phyloP scores from a whole-genome alignment of 306 rosid genomes.

The Vigna radiata region DNA sequence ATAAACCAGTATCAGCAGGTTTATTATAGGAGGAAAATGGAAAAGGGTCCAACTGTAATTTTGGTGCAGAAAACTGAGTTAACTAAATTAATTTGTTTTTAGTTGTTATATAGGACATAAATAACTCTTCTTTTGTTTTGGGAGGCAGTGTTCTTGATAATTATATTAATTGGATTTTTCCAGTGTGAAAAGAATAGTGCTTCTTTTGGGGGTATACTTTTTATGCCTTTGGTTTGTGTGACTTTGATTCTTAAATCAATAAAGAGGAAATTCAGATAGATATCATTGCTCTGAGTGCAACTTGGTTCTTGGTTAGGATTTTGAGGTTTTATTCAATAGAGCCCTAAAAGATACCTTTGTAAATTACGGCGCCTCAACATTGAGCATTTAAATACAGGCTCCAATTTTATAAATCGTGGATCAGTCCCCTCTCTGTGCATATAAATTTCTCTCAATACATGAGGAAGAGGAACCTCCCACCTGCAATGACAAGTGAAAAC shows the following conservation, averaged over 20 bases:
- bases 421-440: conserved; percentile 66
- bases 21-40: not conserved
- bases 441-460: conserved; percentile 63
- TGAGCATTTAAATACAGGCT: conserved; percentile 84
- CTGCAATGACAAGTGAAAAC: conserved; percentile 58
- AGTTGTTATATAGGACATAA: not conserved
- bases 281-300: too few species aligned
- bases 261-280: too few species aligned
- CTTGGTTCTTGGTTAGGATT: too few species aligned
- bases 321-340: too few species aligned
- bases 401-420: conserved; percentile 87
- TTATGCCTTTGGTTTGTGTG: too few species aligned
- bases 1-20: too few species aligned
- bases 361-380: conserved; percentile 63
- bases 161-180: not conserved
- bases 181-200: not conserved
- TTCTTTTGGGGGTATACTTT: not conserved
- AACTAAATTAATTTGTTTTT: not conserved
- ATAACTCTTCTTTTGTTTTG: not conserved
- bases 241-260: too few species aligned
- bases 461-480: conserved; percentile 96
- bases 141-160: not conserved
- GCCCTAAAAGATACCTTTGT: conserved; percentile 57
- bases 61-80: too few species aligned
- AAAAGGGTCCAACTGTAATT: not conserved